Evolutionary conservation across 257 asterid species (phyloP).

Genomic region (Ophiorrhiza pumila): DNA sequence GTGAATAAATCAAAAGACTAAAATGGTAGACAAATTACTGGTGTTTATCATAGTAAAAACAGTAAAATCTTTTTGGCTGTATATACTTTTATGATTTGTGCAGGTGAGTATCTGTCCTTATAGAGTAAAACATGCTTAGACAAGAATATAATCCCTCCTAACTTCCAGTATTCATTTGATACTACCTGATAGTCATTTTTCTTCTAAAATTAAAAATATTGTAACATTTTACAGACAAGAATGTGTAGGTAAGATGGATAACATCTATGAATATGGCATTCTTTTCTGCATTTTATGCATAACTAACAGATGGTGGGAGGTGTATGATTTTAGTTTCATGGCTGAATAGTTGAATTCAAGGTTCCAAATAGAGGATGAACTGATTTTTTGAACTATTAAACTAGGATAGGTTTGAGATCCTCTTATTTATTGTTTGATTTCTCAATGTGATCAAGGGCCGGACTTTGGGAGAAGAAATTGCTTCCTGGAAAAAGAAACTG

Average conservation of each 20-base stretch:
- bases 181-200: neutral
- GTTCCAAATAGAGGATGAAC: neutral
- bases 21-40: neutral
- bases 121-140: neutral
- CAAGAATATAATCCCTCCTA: neutral
- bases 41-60: neutral
- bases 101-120: neutral
- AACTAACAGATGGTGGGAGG: neutral
- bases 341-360: neutral
- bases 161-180: neutral
- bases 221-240: neutral
- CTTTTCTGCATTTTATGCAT: neutral
- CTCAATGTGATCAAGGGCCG: conserved; percentile 58
- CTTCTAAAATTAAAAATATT: conserved; percentile 1
- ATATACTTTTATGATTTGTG: neutral
- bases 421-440: conserved; percentile 16
- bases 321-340: neutral
- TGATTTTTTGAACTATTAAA: neutral
- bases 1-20: neutral
- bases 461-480: conserved; percentile 65
- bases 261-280: neutral
- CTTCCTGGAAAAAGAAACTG: conserved; percentile 73
- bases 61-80: neutral
- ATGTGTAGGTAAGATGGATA: neutral
- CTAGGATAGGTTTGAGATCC: conserved; percentile 4